phyloP scores from a whole-genome alignment of 2,329 filamentous ascomycete species.

The Neonectria ditissima region DNA sequence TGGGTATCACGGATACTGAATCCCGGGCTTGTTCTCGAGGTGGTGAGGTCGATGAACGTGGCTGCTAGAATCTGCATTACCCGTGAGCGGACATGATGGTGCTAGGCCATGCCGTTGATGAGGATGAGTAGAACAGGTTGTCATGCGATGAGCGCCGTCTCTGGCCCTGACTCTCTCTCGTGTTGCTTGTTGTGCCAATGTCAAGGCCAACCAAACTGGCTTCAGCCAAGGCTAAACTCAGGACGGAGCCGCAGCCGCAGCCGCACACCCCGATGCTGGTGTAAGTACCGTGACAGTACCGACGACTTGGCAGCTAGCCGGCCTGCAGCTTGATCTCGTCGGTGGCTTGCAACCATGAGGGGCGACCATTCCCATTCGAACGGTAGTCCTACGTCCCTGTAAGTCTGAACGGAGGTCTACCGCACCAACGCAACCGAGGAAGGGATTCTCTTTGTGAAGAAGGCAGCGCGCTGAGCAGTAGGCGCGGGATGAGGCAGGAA shows the following conservation, averaged over 20 bases:
- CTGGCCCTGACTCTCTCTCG: neutral
- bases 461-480: neutral
- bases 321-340: slow-evolving; percentile 33
- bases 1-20: neutral
- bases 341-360: slow-evolving; percentile 33
- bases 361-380: slow-evolving; percentile 30
- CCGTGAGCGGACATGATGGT: neutral
- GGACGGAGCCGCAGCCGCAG: slow-evolving; percentile 35
- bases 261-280: slow-evolving; percentile 11
- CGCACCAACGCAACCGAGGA: slow-evolving; percentile 13
- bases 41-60: neutral
- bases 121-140: neutral
- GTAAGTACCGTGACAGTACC: slow-evolving; percentile 27
- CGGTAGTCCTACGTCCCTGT: slow-evolving; percentile 25
- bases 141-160: slow-evolving; percentile 14
- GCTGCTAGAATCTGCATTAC: neutral
- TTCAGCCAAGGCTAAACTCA: slow-evolving; percentile 14
- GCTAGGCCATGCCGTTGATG: neutral
- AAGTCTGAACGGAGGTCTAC: slow-evolving; percentile 17
- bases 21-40: neutral
- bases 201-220: neutral
- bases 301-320: slow-evolving; percentile 26
- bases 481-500: neutral
- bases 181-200: neutral
- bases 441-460: neutral